Evolutionary conservation across 805 yeast genomes (phyloP).

Genomic region (Suhomyces vadensis): DNA sequence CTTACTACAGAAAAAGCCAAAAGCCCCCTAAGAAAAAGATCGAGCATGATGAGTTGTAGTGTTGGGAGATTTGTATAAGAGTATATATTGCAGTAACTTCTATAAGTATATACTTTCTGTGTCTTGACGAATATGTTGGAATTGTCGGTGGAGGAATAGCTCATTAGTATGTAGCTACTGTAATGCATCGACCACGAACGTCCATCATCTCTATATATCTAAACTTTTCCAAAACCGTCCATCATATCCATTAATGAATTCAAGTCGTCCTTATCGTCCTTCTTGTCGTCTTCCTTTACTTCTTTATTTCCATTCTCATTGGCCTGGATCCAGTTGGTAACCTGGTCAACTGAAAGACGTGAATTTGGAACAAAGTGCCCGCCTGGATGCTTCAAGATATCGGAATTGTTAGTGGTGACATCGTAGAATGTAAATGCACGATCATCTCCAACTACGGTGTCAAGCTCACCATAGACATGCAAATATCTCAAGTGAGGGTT

Average conservation of each 20-base stretch:
- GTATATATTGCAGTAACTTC: not conserved
- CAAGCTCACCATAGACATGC: constrained; percentile 83
- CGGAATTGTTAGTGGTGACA: constrained; percentile 44
- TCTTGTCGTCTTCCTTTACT: constrained; percentile 13
- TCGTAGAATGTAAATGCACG: constrained; percentile 62
- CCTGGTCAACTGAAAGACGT: constrained; percentile 47
- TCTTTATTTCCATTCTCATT: constrained; percentile 14
- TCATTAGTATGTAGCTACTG: no score
- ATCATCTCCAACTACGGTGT: constrained; percentile 77
- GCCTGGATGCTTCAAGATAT: constrained; percentile 83
- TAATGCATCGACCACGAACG: no score
- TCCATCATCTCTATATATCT: no score
- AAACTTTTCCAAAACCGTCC: constrained; percentile 31
- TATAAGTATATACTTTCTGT: not conserved
- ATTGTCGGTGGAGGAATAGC: no score
- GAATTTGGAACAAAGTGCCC: constrained; percentile 96
- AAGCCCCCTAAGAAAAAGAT: constrained; percentile 14
- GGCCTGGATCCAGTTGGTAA: constrained; percentile 39
- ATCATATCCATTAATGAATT: constrained; percentile 40
- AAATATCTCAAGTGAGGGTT: constrained; percentile 40
- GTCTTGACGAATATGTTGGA: no score
- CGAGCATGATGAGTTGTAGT: constrained; percentile 30
- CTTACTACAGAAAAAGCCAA: constrained; percentile 33
- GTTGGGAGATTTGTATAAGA: no score
- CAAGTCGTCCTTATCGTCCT: constrained; percentile 26